Base-by-base conservation (phyloP, 768 basidiomycete genomes). In the Omphalotus guepiniiformis region DNA sequence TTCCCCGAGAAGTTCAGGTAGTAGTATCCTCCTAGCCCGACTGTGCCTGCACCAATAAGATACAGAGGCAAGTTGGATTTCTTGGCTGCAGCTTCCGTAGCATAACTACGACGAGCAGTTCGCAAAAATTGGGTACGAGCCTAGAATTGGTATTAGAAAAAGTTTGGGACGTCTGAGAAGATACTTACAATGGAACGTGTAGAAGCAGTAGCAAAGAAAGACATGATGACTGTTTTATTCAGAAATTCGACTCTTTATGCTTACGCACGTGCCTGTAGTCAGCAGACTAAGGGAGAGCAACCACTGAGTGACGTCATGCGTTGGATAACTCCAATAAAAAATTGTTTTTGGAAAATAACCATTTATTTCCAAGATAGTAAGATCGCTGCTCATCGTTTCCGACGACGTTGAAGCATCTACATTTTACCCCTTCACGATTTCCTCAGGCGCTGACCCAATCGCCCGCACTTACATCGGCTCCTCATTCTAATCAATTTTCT, bases 61-160 rank as follows among this genome's bases (percentile, higher is more conserved):
- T 70, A 71, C 48, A 68, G 62, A 1, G 78, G 75, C 12, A 72
- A 60, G 52, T 75, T 79, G 28, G 73, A 61, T 58, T 74, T 76
- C 44, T 72, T 68, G 36, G 73, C 54, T 32, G 71, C 51, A 6
- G 71, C 59, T 16, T 71, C 66, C 1, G 82, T 75, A 1, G 56
- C 51, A 49, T 51, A 57, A 7, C 51, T 38, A 6, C 58, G 7
- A 38, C 25, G 23, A 15, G 29, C 18, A 9, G 43, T n/a, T 6
- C 38, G 42, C 16, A 28, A 35, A 13, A 42, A 35, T 34, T 18
- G 45, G 36, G 43, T 26, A 45, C 48, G 16, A 39, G 49, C 49
- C 36, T 51, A 40, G 25, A 19, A 32, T n/a, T 19, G 27, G 25
- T 23, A 43, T 38, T 22, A 26, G 19, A 36, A 48, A 32, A 36